Evolutionary conservation across 805 yeast genomes (phyloP), one percentile per base, ranked within the genome.

Genomic region (Ogataea chonburiensis): DNA sequence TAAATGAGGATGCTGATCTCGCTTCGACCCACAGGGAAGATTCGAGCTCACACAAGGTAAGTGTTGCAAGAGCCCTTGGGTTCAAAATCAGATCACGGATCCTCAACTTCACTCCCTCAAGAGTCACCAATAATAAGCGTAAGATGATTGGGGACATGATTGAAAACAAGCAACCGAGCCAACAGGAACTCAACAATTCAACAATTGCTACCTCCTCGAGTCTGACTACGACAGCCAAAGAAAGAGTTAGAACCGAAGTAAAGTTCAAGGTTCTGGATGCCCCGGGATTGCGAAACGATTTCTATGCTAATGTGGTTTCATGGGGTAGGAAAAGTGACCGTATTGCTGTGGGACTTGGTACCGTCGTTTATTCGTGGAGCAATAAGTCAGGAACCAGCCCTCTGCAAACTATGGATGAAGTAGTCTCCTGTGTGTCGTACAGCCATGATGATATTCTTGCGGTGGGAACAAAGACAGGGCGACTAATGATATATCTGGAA

Each of bases 241-340:
- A 56, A 13, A 49, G 53, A 21, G 43, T 63, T 6, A 60, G 58
- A 34, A 53, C 70, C 3, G 67, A 63, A 16, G 59, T 61, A 13
- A 75, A 81, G 0, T 73, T 59, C 44, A 66, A 73, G 42, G 77
- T 77, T 0, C 56, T 80, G 13, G 81, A 76, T 52, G 89, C 93
- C 0, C 88, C 88, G 0, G 77, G 77, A 2, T 57, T 86, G 35
- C 63, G 81, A 42, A 81, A 85, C 56, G 95, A 87, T 55, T 86
- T 79, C 52, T 87, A 86, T 58, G 71, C 86, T 1, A 84, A 84
- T 52, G 63, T 84, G 37, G 71, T 86, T 0, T 73, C 86, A 5
- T 86, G 95, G 95, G 77, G 88, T 0, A 54, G 53, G 6, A 48
- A 47, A 11, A 60, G 75, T 1, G 68, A 67, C 26, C 64, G 63